A percentile compares a stretch with the other conserved stretches of the same genome.
phyloP scores from a whole-genome alignment of 257 asterid genomes.

The Leptodermis oblonga region DNA sequence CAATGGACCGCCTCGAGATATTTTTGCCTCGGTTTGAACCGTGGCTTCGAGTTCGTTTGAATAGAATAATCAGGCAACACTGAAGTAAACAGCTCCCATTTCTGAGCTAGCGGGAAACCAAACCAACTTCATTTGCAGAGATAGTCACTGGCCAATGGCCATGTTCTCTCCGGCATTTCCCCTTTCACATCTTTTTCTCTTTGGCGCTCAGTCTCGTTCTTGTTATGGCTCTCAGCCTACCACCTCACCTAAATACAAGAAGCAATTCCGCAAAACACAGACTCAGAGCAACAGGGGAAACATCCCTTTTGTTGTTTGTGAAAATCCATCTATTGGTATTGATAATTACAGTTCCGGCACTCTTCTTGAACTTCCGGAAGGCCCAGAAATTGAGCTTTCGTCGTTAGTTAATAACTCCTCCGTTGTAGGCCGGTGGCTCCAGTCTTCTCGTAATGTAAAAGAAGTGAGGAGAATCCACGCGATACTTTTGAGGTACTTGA shows the following conservation, averaged over 20 bases:
- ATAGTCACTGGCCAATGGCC: background rate
- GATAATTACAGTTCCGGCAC: slow-evolving; percentile 9
- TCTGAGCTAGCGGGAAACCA: slow-evolving; percentile 6
- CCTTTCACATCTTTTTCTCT: slow-evolving; percentile 21
- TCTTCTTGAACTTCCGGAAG: background rate
- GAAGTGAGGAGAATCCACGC: slow-evolving; percentile 51
- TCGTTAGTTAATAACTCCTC: slow-evolving; percentile 23
- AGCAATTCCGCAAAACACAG: slow-evolving; percentile 14
- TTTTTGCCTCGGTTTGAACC: too few species aligned
- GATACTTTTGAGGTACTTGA: slow-evolving; percentile 33
- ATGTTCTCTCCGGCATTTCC: slow-evolving; percentile 51
- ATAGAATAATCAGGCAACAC: background rate
- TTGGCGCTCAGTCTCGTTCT: slow-evolving; percentile 30
- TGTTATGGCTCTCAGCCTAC: too few species aligned
- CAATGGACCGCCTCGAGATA: too few species aligned
- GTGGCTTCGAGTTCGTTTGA: too few species aligned
- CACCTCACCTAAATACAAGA: slow-evolving; percentile 17
- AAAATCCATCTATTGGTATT: slow-evolving; percentile 13
- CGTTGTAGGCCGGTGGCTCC: slow-evolving; percentile 47
- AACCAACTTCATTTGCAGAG: slow-evolving; percentile 1
- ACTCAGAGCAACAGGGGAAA: slow-evolving; percentile 9
- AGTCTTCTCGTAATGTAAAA: slow-evolving; percentile 37
- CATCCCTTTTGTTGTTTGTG: slow-evolving; percentile 11
- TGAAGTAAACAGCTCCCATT: background rate
- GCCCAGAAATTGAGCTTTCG: slow-evolving; percentile 11